Evolutionary conservation across 805 yeast genomes (phyloP), one percentile per base, ranked within the genome.

Genomic region (Ogataea salicorniae): DNA sequence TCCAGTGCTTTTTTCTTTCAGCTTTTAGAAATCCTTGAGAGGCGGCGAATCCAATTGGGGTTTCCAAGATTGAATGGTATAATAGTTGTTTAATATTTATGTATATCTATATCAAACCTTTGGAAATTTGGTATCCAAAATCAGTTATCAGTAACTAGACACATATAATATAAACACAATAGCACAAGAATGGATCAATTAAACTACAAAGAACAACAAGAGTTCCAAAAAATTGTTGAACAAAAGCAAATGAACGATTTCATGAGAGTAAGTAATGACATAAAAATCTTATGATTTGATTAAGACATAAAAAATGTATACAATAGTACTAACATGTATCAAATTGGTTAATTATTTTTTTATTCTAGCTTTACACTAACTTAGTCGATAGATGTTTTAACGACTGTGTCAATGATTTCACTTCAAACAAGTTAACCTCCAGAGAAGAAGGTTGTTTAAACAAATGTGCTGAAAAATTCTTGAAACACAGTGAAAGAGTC

Each of bases 211-310:
- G 99, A 92, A 74, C 98, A 94, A 73, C 97, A 90, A 72, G 92
- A 90, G 61, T 92, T 92, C 72, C 96, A 90, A 72, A 91, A 84
- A 69, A 74, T 92, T 55, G 96, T 92, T 55, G 99, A 92, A 74
- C 91, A 87, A 68, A 92, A 92, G 77, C 99, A 92, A 73, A 91
- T 94, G 97, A 87, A 87, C 71, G 99, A 92, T 70, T 94, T 92
- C 84, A 92, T 94, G 98, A 85, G 94, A 68, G 81, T 81, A 58
- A 50, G 73, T 70, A 37, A 13, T 15, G 22, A 26, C 37, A 29
- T 5, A 5, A 5, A 13, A n/a, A 13, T 5, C 31, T 39, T 20
- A 20, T 20, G 4, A 3, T 20, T 20, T 20, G 20, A 4, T 20
- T 20, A 20, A 20, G 20, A 22, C 11, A 18, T 14, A 5, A 18